Conservation (phyloP, 805 yeast genomes). For the Clavispora phyllophila region DNA sequence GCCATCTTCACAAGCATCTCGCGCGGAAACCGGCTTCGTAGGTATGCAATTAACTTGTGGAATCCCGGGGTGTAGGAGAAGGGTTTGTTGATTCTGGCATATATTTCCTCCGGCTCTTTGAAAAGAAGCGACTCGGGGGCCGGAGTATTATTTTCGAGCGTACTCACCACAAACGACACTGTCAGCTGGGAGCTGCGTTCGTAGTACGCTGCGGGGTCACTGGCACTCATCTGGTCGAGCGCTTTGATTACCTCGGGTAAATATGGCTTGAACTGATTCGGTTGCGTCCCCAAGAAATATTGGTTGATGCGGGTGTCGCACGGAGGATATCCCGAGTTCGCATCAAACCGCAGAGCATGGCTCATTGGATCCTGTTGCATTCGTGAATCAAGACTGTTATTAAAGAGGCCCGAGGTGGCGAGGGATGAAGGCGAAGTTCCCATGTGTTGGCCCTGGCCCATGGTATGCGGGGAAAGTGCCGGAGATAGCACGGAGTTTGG, state of each 20-base stretch:
- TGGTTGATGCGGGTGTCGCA: conserved; percentile 62
- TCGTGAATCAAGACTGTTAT: background rate
- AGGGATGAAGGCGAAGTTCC: conserved; percentile 5
- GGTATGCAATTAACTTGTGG: conserved; percentile 71
- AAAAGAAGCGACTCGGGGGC: conserved; percentile 11
- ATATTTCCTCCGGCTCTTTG: conserved; percentile 73
- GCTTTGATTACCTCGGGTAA: conserved; percentile 34
- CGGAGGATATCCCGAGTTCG: conserved; percentile 25
- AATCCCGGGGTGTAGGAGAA: conserved; percentile 89
- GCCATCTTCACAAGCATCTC: conserved; percentile 76
- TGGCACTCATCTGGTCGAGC: conserved; percentile 33
- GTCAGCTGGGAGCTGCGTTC: conserved; percentile 36
- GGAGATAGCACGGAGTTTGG: conserved; percentile 36
- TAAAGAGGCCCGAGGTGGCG: conserved; percentile 1
- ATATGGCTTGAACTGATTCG: conserved; percentile 32
- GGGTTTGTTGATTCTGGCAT: conserved; percentile 67
- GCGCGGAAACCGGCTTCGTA: conserved; percentile 65
- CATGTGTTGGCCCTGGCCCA: background rate
- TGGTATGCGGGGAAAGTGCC: conserved; percentile 31
- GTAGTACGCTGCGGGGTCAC: conserved; percentile 38
- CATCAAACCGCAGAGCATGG: background rate
- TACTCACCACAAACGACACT: conserved; percentile 46
- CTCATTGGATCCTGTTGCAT: background rate
- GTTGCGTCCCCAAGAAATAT: conserved; percentile 62
- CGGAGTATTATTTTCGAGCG: conserved; percentile 11